These are phyloP conservation scores for Peronospora destructor DNA, from an alignment of 352 stramenopile genomes.

Conservation along the genomic window DNA sequence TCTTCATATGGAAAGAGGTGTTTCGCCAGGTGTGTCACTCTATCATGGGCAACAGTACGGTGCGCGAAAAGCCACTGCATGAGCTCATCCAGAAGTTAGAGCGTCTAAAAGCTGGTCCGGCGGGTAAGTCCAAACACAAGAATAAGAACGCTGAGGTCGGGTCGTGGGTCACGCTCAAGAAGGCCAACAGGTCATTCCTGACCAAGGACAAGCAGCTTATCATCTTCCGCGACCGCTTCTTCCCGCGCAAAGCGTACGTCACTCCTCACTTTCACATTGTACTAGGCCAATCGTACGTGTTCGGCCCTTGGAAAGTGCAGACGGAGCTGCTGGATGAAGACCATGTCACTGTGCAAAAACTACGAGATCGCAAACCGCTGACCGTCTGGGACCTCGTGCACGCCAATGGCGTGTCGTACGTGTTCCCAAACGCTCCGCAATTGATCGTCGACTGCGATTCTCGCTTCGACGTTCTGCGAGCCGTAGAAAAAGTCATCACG, in stretches of 20 bases:
- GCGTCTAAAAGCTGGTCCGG: conserved; percentile 27
- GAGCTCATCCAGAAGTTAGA: conserved; percentile 71
- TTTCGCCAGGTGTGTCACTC: conserved; percentile 73
- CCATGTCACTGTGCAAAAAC: conserved; percentile 21
- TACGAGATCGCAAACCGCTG: conserved; percentile 28
- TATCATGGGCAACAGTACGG: conserved; percentile 77
- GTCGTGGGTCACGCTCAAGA: conserved; percentile 83
- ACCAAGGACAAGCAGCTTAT: conserved; percentile 57
- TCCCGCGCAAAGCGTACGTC: conserved; percentile 31
- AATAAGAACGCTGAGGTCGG: conserved; percentile 36
- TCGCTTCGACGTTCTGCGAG: conserved; percentile 43
- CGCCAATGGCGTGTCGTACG: conserved; percentile 45
- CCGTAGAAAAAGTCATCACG: conserved; percentile 65
- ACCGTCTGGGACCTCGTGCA: conserved; percentile 56
- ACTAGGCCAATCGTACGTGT: conserved; percentile 36
- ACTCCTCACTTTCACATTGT: conserved; percentile 16
- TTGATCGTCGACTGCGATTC: conserved; percentile 57
- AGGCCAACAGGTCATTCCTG: conserved; percentile 72
- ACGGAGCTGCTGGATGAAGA: conserved; percentile 29
- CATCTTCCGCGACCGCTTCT: conserved; percentile 77
- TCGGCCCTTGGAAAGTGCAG: conserved; percentile 50
- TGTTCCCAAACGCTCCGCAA: conserved; percentile 44
- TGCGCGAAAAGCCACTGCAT: conserved; percentile 73
- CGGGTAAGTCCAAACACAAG: conserved; percentile 30
- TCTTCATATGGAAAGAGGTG: conserved; percentile 87